Evolutionary conservation across 495 filamentous ascomycete species (phyloP).

Genomic region (Aspergillus avenaceus): DNA sequence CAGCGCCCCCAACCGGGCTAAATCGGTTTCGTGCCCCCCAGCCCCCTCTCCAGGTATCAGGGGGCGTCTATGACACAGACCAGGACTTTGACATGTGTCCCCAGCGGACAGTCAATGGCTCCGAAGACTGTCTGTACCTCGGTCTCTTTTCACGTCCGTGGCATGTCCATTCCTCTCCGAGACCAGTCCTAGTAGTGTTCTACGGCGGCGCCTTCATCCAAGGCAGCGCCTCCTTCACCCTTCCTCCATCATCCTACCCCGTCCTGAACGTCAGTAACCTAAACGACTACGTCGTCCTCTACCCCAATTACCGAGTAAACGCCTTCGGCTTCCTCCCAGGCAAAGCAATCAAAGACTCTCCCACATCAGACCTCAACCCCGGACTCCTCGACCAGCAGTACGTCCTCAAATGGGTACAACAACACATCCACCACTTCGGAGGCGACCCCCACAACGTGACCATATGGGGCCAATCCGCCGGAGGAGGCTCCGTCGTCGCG

Average conservation of each 20-base stretch:
- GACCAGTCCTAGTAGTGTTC: constrained; percentile 57
- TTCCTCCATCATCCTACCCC: constrained; percentile 54
- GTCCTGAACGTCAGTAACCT: constrained; percentile 44
- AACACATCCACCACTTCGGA: constrained; percentile 47
- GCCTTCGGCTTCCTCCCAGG: constrained; percentile 58
- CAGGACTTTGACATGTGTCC: constrained; percentile 55
- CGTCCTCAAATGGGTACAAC: constrained; percentile 51
- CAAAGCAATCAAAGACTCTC: constrained; percentile 42
- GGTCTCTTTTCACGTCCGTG: constrained; percentile 57
- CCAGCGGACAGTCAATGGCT: constrained; percentile 54
- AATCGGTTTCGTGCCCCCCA: constrained; percentile 56
- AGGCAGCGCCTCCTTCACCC: constrained; percentile 47
- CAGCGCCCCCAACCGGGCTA: constrained; percentile 49
- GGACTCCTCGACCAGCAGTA: constrained; percentile 48
- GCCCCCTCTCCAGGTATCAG: constrained; percentile 40
- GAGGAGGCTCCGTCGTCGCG: constrained; percentile 52
- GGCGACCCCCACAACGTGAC: constrained; percentile 49
- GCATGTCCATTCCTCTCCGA: constrained; percentile 27
- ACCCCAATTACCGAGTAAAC: constrained; percentile 53
- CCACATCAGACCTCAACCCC: constrained; percentile 45
- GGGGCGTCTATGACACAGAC: constrained; percentile 52
- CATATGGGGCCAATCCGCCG: constrained; percentile 52
- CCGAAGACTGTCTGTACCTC: constrained; percentile 60
- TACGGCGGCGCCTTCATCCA: constrained; percentile 62
- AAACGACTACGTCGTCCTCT: constrained; percentile 50